Evolutionary conservation across 192 early-diverging fungal genomes (phyloP), one percentile per base, ranked within the genome.

Genomic region (Mortierella hygrophila): DNA sequence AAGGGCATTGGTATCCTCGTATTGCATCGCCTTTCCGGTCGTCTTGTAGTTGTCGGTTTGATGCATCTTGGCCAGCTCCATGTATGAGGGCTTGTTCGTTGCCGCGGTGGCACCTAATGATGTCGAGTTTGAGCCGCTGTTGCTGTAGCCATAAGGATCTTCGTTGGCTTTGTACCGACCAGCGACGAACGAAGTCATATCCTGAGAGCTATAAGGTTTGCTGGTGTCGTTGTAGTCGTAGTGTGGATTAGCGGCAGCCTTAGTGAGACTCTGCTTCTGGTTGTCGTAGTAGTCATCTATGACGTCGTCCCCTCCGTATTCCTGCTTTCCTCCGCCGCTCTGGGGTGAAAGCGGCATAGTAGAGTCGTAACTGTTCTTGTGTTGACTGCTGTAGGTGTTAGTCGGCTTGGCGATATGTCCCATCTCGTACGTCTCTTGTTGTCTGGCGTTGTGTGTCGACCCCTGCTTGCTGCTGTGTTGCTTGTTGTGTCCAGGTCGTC

Each of bases 131-230:
- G 21, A 21, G 54, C 44, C 38, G 40, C 49, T 68, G 37, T 49
- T 80, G 44, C 44, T 80, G 54, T 78, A 77, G 21, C 37, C 77
- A 55, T 86, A 74, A 3, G 75, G 60, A 42, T 86, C 79, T 4
- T 46, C 47, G 37, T 86, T 79, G 29, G 75, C 76, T n/a, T 38
- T 79, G 38, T 86, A 86, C 1, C 84, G 84, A 15, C 84, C 79
- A 75, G 84, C 84, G 1, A 86, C 79, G 35, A 86, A 86, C 2
- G 84, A 79, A 10, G 78, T 81, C 79, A 86, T 86, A 20, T 86
- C 84, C 40, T 86, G 84, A 13, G 70, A 75, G 0, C 83, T 70
- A 73, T 80, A 75, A 0, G 72, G 65, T 32, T 81, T 86, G 38
- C 26, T 23, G 23, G 7, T 20, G 4, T 42, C 26, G 60, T 16